Percentiles rank a stretch among this genome's conserved stretches.
Evolutionary conservation across 768 basidiomycete genomes (phyloP).

Genomic region (Boletales sp.): DNA sequence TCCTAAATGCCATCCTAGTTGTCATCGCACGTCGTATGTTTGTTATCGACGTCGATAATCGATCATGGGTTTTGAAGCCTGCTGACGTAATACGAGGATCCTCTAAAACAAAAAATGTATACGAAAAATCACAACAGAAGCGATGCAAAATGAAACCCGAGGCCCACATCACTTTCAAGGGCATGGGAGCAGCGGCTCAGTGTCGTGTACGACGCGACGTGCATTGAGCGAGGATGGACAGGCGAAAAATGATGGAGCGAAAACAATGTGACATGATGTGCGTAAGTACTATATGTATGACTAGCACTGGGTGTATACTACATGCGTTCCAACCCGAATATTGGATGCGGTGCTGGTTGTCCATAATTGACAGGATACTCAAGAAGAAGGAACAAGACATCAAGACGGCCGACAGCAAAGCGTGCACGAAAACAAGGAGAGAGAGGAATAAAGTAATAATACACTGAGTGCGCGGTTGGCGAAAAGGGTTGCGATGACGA

Average conservation of each 20-base stretch:
- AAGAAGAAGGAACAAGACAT: constrained; percentile 30
- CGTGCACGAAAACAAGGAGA: not conserved
- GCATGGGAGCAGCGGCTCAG: too few species aligned
- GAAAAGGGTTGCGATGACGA: constrained; percentile 7
- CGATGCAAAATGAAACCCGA: too few species aligned
- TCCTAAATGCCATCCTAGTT: too few species aligned
- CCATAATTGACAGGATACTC: constrained; percentile 19
- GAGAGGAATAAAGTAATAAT: constrained; percentile 10
- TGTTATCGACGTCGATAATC: too few species aligned
- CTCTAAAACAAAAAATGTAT: too few species aligned
- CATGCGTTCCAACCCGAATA: constrained; percentile 31
- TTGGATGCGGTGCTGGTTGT: constrained; percentile 23
- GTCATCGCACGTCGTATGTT: too few species aligned
- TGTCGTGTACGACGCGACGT: too few species aligned
- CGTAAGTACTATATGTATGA: constrained; percentile 26
- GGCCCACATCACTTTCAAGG: too few species aligned
- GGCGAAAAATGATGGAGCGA: constrained; percentile 3
- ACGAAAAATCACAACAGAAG: too few species aligned
- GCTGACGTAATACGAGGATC: too few species aligned
- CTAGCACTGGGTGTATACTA: constrained; percentile 23
- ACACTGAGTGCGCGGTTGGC: constrained; percentile 12
- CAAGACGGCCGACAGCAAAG: constrained; percentile 17
- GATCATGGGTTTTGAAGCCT: too few species aligned
- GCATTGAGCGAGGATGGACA: constrained; percentile 1
- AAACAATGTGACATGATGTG: constrained; percentile 17